Percentiles rank a stretch among this genome's conserved stretches.
Evolutionary conservation across 75 land plant species (phyloP).

Genomic region (Picea sitchensis): DNA sequence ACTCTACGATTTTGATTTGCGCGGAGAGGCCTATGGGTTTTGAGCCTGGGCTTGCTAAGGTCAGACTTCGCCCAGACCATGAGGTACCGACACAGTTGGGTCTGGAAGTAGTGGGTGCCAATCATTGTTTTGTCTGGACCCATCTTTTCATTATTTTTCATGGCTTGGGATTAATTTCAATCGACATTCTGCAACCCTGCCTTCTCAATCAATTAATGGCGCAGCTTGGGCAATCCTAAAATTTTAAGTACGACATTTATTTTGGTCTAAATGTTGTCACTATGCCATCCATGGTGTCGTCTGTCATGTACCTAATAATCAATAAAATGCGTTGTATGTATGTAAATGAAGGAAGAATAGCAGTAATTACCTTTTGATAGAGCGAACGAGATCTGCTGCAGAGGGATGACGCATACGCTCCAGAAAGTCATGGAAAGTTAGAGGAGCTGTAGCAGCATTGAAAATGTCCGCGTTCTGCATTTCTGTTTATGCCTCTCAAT

Average conservation of each 20-base stretch:
- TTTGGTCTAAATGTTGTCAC: not conserved
- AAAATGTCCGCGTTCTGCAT: constrained; percentile 76
- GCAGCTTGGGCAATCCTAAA: constrained; percentile 1
- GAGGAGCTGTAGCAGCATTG: constrained; percentile 62
- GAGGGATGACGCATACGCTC: constrained; percentile 97
- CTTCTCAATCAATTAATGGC: not conserved
- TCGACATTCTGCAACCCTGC: not conserved
- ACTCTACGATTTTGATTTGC: not conserved
- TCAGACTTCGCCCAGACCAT: not conserved
- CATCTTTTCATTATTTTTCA: not conserved
- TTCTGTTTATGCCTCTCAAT: no score
- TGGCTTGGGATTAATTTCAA: not conserved
- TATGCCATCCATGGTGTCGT: not conserved
- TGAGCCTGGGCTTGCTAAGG: not conserved
- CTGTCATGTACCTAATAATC: no score
- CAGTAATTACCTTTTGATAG: constrained; percentile 75
- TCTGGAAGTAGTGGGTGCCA: not conserved
- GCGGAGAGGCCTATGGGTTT: not conserved
- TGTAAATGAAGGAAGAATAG: not conserved
- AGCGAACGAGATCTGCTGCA: constrained; percentile 92
- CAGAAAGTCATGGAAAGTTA: constrained; percentile 87
- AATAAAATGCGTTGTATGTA: not conserved
- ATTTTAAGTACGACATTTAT: not conserved
- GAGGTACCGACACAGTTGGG: not conserved
- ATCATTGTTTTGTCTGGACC: not conserved